Percentiles rank a stretch among this genome's conserved stretches.
Conservation (phyloP, 164 flowering plant species). For the Litsea cubeba region DNA sequence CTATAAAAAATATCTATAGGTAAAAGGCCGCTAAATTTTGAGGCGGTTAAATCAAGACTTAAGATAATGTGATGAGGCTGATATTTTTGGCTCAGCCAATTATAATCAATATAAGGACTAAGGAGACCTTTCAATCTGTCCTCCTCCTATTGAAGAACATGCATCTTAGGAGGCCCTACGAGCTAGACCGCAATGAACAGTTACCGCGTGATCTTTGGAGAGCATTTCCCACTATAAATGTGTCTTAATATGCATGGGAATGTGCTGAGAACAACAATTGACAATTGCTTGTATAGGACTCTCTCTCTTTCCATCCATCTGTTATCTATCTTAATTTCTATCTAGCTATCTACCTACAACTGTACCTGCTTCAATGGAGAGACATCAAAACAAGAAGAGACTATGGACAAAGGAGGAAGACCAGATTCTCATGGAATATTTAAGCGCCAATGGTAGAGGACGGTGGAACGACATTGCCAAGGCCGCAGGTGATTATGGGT, state of each 20-base stretch:
- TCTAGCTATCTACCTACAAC: background rate
- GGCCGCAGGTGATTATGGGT: slow-evolving; percentile 17
- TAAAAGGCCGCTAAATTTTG: no score
- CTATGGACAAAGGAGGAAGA: slow-evolving; percentile 35
- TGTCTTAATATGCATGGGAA: background rate
- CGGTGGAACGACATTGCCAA: slow-evolving; percentile 27
- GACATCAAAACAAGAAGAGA: slow-evolving; percentile 21
- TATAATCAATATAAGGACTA: no score
- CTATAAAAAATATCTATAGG: no score
- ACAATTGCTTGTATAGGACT: background rate
- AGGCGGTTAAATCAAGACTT: no score
- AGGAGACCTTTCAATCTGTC: no score
- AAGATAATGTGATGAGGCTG: no score
- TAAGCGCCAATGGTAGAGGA: slow-evolving; percentile 30
- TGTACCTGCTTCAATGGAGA: background rate
- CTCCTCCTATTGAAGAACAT: no score
- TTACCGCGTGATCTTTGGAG: background rate
- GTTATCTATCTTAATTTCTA: no score
- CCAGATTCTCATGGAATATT: slow-evolving; percentile 20
- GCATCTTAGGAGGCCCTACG: background rate
- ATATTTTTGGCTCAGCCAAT: no score
- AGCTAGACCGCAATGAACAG: background rate
- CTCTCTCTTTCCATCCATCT: background rate
- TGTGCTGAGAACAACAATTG: background rate
- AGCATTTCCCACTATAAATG: background rate